phyloP scores from a whole-genome alignment of 352 stramenopile species.

The Phytophthora pistaciae region DNA sequence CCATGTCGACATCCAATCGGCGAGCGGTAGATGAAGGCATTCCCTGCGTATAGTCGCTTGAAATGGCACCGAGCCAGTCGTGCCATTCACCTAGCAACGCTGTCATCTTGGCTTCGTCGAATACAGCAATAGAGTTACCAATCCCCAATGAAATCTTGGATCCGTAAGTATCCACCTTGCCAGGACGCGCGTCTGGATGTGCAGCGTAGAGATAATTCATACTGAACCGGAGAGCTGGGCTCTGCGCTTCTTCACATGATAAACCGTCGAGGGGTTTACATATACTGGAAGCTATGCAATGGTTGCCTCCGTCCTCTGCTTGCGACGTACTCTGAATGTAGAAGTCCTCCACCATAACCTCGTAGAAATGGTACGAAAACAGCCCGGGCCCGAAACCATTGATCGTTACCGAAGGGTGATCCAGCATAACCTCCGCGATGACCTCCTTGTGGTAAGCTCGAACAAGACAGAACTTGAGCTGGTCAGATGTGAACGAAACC shows the following conservation, averaged over 20 bases:
- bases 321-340: conserved; percentile 79
- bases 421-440: conserved; percentile 65
- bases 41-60: conserved; percentile 47
- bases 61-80: conserved; percentile 68
- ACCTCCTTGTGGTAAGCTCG: conserved; percentile 68
- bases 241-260: conserved; percentile 13
- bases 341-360: conserved; percentile 72
- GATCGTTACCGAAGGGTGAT: conserved; percentile 61
- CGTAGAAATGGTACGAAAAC: conserved; percentile 86
- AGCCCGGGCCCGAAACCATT: conserved; percentile 79
- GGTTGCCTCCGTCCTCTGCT: conserved; percentile 42
- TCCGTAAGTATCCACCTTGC: conserved; percentile 66
- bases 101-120: conserved; percentile 81
- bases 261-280: conserved; percentile 14
- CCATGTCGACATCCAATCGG: conserved; percentile 31
- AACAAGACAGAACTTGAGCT: conserved; percentile 79
- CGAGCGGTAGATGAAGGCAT: conserved; percentile 24
- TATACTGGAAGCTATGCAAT: conserved; percentile 87
- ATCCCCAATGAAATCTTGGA: conserved; percentile 76
- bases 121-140: conserved; percentile 75
- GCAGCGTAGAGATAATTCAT: conserved; percentile 77
- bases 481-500: conserved; percentile 59
- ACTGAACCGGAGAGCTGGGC: conserved; percentile 53
- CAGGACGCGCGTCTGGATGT: conserved; percentile 65
- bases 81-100: conserved; percentile 67